A percentile compares a stretch with the other conserved stretches of the same genome.
Conservation (phyloP, 2,329 filamentous ascomycete genomes). For the Fusarium sp. region DNA sequence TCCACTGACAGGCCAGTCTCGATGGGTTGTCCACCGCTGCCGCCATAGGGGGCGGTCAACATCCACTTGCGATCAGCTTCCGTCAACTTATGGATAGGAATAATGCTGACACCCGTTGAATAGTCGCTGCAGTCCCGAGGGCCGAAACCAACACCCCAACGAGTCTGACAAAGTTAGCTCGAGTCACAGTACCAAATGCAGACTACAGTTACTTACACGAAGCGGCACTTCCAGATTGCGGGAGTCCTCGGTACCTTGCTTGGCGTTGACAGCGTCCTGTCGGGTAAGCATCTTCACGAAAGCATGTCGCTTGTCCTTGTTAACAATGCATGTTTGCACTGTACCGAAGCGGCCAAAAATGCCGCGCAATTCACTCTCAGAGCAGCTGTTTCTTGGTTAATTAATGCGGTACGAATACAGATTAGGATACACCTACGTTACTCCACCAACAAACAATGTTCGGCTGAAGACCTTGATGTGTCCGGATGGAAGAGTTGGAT, state of each 20-base stretch:
- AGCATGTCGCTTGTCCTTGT: conserved; percentile 96
- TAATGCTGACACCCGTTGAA: conserved; percentile 88
- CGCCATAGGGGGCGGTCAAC: conserved; percentile 90
- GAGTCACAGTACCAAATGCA: conserved; percentile 29
- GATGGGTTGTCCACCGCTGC: conserved; percentile 85
- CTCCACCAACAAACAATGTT: conserved; percentile 95
- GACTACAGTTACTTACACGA: conserved; percentile 65
- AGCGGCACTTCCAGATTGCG: conserved; percentile 79
- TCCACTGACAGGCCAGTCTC: conserved; percentile 89
- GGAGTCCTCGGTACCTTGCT: conserved; percentile 86
- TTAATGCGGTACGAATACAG: conserved; percentile 1
- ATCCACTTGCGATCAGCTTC: conserved; percentile 99
- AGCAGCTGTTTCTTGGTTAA: conserved; percentile 64
- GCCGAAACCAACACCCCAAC: conserved; percentile 98
- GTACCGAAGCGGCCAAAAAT: conserved; percentile 86
- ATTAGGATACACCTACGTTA: conserved; percentile 72
- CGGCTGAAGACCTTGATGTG: conserved; percentile 94
- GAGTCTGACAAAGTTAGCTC: conserved; percentile 69
- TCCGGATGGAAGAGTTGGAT: conserved; percentile 77
- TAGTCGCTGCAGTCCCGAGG: conserved; percentile 98
- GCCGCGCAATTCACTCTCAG: conserved; percentile 82
- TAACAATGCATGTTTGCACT: conserved; percentile 98
- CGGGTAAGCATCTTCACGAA: conserved; percentile 99
- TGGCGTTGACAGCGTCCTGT: conserved; percentile 83
- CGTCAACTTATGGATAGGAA: conserved; percentile 91